These are phyloP conservation scores for Phytophthora hybrid DNA, from an alignment of 352 stramenopile species.

Conservation along the genomic window DNA sequence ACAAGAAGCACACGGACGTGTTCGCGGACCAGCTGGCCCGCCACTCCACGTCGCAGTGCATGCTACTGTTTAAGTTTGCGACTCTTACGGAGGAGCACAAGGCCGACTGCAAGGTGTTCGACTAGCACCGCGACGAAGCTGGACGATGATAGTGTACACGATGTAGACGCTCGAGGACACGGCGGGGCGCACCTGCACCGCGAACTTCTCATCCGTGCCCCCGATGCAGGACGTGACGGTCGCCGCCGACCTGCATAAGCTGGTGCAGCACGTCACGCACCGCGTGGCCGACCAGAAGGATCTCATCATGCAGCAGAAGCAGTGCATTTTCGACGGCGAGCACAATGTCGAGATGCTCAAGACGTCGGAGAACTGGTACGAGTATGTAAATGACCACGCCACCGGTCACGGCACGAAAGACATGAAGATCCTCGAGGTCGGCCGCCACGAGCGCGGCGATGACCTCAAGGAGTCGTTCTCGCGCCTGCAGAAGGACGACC, in stretches of 20 bases:
- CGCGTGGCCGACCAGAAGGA: no score
- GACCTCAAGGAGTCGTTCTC: no score
- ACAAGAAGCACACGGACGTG: background rate
- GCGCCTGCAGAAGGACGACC: no score
- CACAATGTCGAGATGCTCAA: no score
- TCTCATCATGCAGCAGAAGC: no score
- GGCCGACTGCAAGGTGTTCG: background rate
- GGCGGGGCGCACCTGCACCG: conserved; percentile 61
- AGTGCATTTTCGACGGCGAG: no score
- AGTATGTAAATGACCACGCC: no score
- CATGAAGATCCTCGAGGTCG: no score
- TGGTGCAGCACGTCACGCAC: background rate
- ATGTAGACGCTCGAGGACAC: conserved; percentile 63
- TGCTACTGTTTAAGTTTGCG: conserved; percentile 82
- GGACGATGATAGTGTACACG: conserved; percentile 76
- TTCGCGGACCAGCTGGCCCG: background rate
- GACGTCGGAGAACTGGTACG: no score
- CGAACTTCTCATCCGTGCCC: conserved; percentile 82
- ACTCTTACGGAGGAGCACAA: background rate
- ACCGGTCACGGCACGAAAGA: no score
- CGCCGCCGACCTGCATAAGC: conserved; percentile 30
- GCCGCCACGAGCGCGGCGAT: no score
- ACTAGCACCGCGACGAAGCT: background rate
- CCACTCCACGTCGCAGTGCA: conserved; percentile 74
- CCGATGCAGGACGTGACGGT: conserved; percentile 84